Conservation (phyloP, 1,284 basidiomycete genomes). For the Anthracocystis panici-leucophaei region DNA sequence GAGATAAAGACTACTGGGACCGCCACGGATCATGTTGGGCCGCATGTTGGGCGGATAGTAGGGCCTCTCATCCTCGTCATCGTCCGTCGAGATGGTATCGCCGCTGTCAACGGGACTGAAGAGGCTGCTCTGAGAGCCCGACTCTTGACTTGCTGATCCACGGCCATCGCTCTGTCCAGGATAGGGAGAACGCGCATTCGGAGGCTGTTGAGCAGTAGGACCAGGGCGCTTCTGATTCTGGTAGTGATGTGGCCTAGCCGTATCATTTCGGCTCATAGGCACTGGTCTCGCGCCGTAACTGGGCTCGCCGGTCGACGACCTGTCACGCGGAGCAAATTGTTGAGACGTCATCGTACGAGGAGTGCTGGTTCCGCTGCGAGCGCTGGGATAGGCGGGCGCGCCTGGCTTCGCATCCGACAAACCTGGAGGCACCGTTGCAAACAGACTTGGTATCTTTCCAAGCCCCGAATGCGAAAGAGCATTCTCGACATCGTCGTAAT, state of each 20-base stretch:
- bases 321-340: conserved; percentile 17
- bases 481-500: conserved; percentile 56
- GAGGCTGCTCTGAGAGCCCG: conserved; percentile 46
- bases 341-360: conserved; percentile 26
- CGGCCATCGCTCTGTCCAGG: conserved; percentile 30
- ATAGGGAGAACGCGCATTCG: conserved; percentile 28
- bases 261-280: conserved; percentile 49
- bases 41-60: conserved; percentile 52
- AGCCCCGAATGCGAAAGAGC: conserved; percentile 47
- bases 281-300: conserved; percentile 24
- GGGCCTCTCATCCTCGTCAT: conserved; percentile 58
- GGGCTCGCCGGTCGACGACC: conserved; percentile 24
- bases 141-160: conserved; percentile 40
- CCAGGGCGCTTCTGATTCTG: conserved; percentile 47
- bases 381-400: conserved; percentile 3
- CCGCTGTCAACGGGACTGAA: conserved; percentile 57
- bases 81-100: conserved; percentile 54
- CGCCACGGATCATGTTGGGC: conserved; percentile 53
- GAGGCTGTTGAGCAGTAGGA: conserved; percentile 33
- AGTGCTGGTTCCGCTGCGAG: conserved; percentile 21
- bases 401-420: conserved; percentile 37
- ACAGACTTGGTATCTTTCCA: conserved; percentile 48
- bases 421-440: conserved; percentile 49
- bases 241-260: conserved; percentile 48
- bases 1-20: conserved; percentile 50